These are phyloP conservation scores for Teratosphaeriaceae sp. DNA, from an alignment of 2,329 filamentous ascomycete species.

Conservation along the genomic window DNA sequence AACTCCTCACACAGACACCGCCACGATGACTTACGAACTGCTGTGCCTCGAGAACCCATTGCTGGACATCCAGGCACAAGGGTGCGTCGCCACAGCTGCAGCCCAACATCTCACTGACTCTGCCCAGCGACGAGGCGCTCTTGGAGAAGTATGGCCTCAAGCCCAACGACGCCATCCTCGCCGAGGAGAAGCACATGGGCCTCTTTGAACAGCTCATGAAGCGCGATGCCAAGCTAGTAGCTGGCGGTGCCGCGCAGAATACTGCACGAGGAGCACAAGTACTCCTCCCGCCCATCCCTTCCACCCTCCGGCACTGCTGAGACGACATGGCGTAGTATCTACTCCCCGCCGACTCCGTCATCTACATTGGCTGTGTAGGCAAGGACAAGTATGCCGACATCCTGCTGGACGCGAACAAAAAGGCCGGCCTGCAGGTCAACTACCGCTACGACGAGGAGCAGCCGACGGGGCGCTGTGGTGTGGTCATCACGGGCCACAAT, in stretches of 20 bases:
- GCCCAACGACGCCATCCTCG: constrained; percentile 94
- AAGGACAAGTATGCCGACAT: constrained; percentile 93
- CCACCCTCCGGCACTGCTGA: too few relatives aligned
- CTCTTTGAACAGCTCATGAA: constrained; percentile 92
- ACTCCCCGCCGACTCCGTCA: constrained; percentile 78
- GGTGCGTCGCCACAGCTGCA: constrained; percentile 38
- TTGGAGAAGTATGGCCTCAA: constrained; percentile 92
- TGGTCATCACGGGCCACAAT: constrained; percentile 95
- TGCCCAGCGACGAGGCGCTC: constrained; percentile 65
- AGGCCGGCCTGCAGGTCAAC: constrained; percentile 85
- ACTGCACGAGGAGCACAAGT: constrained; percentile 76
- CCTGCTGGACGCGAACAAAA: constrained; percentile 75
- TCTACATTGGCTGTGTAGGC: constrained; percentile 90
- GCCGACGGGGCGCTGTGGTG: constrained; percentile 89
- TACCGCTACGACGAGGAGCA: constrained; percentile 83
- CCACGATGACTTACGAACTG: constrained; percentile 64
- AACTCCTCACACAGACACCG: too few relatives aligned
- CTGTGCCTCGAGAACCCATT: constrained; percentile 96
- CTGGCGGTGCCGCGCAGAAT: constrained; percentile 95
- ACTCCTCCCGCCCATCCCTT: too few relatives aligned
- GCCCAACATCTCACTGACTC: constrained; percentile 18
- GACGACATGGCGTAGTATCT: constrained; percentile 58
- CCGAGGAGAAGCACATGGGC: constrained; percentile 79
- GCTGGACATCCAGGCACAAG: constrained; percentile 86
- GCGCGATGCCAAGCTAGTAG: constrained; percentile 87